Evolutionary conservation across 148 eudicot species (phyloP), one percentile per base, ranked within the genome.

Genomic region (Fagopyrum homotropicum): DNA sequence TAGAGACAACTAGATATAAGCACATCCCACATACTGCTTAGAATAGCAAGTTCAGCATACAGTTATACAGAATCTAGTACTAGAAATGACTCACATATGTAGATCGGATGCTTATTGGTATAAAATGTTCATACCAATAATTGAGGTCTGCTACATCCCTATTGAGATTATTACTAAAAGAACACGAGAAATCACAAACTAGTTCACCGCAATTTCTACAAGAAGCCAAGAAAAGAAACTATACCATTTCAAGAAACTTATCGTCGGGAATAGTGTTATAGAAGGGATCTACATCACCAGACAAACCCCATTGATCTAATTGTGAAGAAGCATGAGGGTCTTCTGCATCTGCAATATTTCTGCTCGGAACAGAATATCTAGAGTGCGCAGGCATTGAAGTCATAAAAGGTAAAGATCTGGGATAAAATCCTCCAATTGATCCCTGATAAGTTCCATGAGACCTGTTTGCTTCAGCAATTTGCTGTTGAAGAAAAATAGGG

Each of bases 201-300:
- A 16, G 15, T 55, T 77, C 43, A 52, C 50, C 44, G 22, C 54
- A 43, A 22, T 29, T 44, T 35, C 47, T 9, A 44, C 15, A 45
- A 43, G 29, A 69, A 49, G 72, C 54, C 69, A 71, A 73, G 68
- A 54, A 49, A 77, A 57, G 75, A 73, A 78, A 40, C 72, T 44
- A 86, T 89, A 91, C 97, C 97, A 92, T 92, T 79, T 88, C 94
- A 73, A 92, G 87, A 76, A 92, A 84, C 74, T 92, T 94, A 4
- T 92, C 97, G 70, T 89, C 94, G 49, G 97, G 86, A 43, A 92
- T 72, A 12, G 69, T 40, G 68, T 77, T 74, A 75, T 80, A 79
- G 29, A 86, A 75, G 75, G 78, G 85, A 68, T 80, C 80, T 55
- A 12, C 52, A 54, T 88, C 90, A 70, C 86, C 75, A 74, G 91